Base-by-base conservation (phyloP, 2,329 filamentous ascomycete species). In the Pestalotiopsis sp. region DNA sequence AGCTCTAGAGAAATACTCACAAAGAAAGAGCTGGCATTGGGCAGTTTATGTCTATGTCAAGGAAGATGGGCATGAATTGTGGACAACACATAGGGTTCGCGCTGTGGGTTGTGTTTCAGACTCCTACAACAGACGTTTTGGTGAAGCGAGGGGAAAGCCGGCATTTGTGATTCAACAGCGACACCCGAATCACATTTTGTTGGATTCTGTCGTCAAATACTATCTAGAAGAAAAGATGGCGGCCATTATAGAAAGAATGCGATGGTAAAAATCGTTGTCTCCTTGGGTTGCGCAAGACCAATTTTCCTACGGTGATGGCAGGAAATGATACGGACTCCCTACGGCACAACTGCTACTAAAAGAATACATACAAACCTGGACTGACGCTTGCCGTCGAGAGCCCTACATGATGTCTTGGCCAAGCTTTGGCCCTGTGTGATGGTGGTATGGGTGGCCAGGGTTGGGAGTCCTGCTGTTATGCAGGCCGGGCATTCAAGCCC, bases 91-190 rank as follows among this genome's bases (percentile, higher is more conserved):
- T 36, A 62, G 31, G 57, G 25, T 52, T 59, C 57, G 57, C 57
- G 57, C 23, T 14, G 59, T 62, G 59, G 45, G 27, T 31, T 36
- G 25, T 62, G 59, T 62, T 62, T 62, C 59, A 62, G 59, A 62
- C 59, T 62, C 59, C 59, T 38, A 62, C 59, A 62, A 39, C 59
- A 62, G 59, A 20, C 6, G 59, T 62, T 62, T 62, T 31, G 59
- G 27, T 38, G 11, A 27, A 4, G 31, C 27, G 36, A 20, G 31
- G 36, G 7, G 38, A 36, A 9, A 36, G 9, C 31, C 27, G 59
- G 59, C 25, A 27, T 20, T 14, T 36, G 17, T 36, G 57, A 39
- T 62, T 38, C 31, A n/a, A 13, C 7, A 52, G 17, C 20, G 45
- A 17, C 45, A n/a, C 6, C 45, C 45, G 20, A 4, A n/a, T 52